Conservation (phyloP, 192 early-diverging fungal species). For the Linnemannia schmuckeri region DNA sequence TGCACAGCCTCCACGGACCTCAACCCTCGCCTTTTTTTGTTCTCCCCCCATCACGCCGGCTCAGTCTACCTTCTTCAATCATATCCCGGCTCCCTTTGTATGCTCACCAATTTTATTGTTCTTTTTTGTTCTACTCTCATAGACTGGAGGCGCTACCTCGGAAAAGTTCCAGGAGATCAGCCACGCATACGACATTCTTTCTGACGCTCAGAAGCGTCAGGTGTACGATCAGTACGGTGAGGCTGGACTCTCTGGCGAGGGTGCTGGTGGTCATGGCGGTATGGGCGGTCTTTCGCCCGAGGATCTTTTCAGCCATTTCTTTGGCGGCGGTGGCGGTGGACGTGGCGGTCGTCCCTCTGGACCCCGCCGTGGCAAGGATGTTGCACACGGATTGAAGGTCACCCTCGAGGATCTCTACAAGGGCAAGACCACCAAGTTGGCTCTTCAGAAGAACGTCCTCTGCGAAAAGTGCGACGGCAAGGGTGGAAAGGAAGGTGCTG, state of each 20-base stretch:
- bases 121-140: slow-evolving; percentile 24
- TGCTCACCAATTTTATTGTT: slow-evolving; percentile 3
- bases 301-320: slow-evolving; percentile 97
- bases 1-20: background rate
- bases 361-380: slow-evolving; percentile 97
- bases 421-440: slow-evolving; percentile 95
- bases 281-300: slow-evolving; percentile 85
- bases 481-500: slow-evolving; percentile 96
- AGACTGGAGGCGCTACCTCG: slow-evolving; percentile 66
- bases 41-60: background rate
- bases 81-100: background rate
- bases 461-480: slow-evolving; percentile 93
- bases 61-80: background rate
- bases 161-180: slow-evolving; percentile 99
- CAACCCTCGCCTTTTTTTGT: slow-evolving; percentile 12
- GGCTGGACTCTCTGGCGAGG: slow-evolving; percentile 88
- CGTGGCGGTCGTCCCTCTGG: slow-evolving; percentile 80
- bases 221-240: slow-evolving; percentile 97
- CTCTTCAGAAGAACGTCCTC: slow-evolving; percentile 93
- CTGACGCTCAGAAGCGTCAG: slow-evolving; percentile 89
- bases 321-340: slow-evolving; percentile 89
- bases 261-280: slow-evolving; percentile 67
- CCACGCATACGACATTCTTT: slow-evolving; percentile 97
- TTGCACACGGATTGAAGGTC: slow-evolving; percentile 89
- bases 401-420: slow-evolving; percentile 88